Evolutionary conservation across 1,284 basidiomycete genomes (phyloP).

Genomic region (Sphagnurus paluster): DNA sequence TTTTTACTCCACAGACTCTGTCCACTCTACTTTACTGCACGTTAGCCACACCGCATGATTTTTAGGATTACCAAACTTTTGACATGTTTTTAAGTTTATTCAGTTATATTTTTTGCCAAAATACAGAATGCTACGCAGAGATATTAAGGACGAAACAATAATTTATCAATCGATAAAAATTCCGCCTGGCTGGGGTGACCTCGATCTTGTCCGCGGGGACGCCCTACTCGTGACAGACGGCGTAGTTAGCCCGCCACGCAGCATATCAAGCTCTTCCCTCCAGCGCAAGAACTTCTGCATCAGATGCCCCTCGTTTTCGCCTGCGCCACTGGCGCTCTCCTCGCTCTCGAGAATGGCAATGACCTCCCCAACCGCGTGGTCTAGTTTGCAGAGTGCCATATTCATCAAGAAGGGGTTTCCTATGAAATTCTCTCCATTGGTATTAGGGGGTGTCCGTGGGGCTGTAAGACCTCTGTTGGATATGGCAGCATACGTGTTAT

Average conservation of each 20-base stretch:
- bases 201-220: slow-evolving; percentile 13
- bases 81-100: no score
- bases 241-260: slow-evolving; percentile 26
- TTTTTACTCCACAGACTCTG: not conserved
- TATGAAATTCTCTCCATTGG: slow-evolving; percentile 27
- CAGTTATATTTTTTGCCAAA: no score
- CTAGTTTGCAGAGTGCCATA: slow-evolving; percentile 36
- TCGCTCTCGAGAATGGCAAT: slow-evolving; percentile 40
- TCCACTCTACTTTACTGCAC: no score
- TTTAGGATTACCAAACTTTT: no score
- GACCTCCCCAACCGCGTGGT: slow-evolving; percentile 37
- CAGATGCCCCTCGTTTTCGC: slow-evolving; percentile 31
- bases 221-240: slow-evolving; percentile 10
- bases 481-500: not conserved
- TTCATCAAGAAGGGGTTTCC: slow-evolving; percentile 43
- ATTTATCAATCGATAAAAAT: slow-evolving; percentile 30
- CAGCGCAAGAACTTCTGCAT: slow-evolving; percentile 35
- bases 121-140: no score
- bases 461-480: slow-evolving; percentile 3
- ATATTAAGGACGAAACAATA: not conserved
- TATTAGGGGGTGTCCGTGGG: slow-evolving; percentile 16
- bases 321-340: slow-evolving; percentile 27
- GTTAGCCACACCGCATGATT: no score
- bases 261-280: slow-evolving; percentile 35
- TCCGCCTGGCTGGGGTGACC: slow-evolving; percentile 24